phyloP scores from a whole-genome alignment of 2,329 filamentous ascomycete genomes.

The Fusarium solani-melongenae region DNA sequence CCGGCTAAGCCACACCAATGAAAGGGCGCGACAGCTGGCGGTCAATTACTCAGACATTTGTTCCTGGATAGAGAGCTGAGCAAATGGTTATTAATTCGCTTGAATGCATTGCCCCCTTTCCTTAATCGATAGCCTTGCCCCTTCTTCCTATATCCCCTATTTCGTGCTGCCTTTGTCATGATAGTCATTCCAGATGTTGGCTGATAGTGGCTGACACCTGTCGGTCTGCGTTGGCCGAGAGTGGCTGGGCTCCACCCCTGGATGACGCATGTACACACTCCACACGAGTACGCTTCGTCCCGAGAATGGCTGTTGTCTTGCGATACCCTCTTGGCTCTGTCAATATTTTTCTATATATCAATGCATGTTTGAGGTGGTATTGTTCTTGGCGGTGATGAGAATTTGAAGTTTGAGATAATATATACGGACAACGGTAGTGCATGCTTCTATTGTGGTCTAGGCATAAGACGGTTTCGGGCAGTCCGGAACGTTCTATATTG shows the following conservation, averaged over 20 bases:
- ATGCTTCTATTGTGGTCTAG: neutral
- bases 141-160: neutral
- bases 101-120: neutral
- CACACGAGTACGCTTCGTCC: neutral
- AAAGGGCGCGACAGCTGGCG: neutral
- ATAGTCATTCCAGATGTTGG: neutral
- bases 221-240: neutral
- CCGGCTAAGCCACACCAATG: neutral
- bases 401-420: neutral
- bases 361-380: neutral
- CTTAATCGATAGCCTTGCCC: neutral
- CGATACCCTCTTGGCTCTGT: neutral
- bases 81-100: neutral
- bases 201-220: neutral
- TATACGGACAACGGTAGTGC: neutral
- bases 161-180: neutral
- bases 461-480: neutral
- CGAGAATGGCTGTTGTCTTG: neutral
- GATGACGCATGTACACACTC: neutral
- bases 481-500: neutral
- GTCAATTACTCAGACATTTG: neutral
- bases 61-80: neutral
- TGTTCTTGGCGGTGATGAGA: neutral
- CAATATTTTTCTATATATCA: neutral
- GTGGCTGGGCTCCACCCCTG: neutral